Evolutionary conservation across 345 rosid species (phyloP).

Genomic region (Populus simonii): DNA sequence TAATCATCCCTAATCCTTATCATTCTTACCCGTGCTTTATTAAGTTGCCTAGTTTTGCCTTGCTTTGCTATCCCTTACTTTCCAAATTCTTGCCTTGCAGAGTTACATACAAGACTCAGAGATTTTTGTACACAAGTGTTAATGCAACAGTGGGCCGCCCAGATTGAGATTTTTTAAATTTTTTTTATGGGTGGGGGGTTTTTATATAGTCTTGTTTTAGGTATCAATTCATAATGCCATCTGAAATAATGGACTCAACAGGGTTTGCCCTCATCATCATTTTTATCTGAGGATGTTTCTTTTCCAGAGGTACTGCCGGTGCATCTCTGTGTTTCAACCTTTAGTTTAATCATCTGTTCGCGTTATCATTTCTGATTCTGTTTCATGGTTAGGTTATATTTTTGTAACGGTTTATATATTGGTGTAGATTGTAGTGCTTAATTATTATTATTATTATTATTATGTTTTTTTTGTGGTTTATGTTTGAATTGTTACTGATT

Average conservation of each 20-base stretch:
- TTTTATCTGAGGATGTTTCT: conserved; percentile 27
- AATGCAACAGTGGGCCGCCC: not conserved
- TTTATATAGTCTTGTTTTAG: not conserved
- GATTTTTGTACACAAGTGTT: not conserved
- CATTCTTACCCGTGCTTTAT: not conserved
- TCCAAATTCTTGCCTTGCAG: conserved; percentile 5
- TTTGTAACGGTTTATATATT: not conserved
- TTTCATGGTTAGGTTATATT: not conserved
- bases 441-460: not conserved
- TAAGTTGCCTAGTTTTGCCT: not conserved
- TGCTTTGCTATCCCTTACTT: not conserved
- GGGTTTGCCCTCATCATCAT: conserved; percentile 34
- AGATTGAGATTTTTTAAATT: not conserved
- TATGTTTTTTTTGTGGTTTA: not conserved
- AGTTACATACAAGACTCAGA: not conserved
- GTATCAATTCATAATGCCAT: conserved; percentile 30
- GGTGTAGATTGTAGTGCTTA: not conserved
- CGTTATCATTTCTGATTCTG: not conserved
- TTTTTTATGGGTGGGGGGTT: too few species aligned
- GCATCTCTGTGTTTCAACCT: not conserved
- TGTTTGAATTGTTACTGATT: not conserved
- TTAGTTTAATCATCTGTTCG: not conserved
- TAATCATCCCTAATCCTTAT: conserved; percentile 15
- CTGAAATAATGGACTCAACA: conserved; percentile 32
- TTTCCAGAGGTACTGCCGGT: conserved; percentile 36